Evolutionary conservation across 495 filamentous ascomycete species (phyloP).

Genomic region (Evansstolkia leycettana): DNA sequence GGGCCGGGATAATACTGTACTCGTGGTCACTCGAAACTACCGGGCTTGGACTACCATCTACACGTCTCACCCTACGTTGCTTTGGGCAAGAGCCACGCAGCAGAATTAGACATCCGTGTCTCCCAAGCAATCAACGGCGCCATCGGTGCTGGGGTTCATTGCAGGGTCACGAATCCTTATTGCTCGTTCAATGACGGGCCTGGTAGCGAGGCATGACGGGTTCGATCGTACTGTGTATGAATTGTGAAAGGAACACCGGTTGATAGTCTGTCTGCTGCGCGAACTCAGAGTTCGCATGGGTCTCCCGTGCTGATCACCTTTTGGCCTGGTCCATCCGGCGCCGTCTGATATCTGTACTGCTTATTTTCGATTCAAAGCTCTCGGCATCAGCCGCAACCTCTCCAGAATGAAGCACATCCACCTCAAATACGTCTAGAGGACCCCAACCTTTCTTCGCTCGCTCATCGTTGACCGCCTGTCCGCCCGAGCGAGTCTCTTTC

Average conservation of each 20-base stretch:
- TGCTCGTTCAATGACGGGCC: no score
- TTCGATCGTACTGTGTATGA: slow-evolving; percentile 2
- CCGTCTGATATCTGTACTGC: slow-evolving; percentile 65
- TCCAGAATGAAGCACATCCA: slow-evolving; percentile 73
- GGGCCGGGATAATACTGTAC: no score
- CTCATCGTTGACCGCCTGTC: slow-evolving; percentile 70
- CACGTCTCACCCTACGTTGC: no score
- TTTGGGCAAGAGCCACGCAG: no score
- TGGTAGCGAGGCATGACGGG: no score
- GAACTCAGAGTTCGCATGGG: neutral
- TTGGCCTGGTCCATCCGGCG: slow-evolving; percentile 30
- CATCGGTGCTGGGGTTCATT: no score
- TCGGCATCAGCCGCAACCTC: slow-evolving; percentile 36
- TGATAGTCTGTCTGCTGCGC: neutral
- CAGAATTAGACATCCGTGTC: no score
- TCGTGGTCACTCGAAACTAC: no score
- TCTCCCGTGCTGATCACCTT: slow-evolving; percentile 6
- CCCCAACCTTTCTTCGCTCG: slow-evolving; percentile 68
- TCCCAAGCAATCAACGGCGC: no score
- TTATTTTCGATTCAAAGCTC: slow-evolving; percentile 71
- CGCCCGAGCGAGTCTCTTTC: slow-evolving; percentile 76
- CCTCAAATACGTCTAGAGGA: slow-evolving; percentile 67
- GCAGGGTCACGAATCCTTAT: no score
- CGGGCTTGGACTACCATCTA: no score
- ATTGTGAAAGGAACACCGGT: neutral